phyloP scores from a whole-genome alignment of 768 basidiomycete species.

The Mycena metata region DNA sequence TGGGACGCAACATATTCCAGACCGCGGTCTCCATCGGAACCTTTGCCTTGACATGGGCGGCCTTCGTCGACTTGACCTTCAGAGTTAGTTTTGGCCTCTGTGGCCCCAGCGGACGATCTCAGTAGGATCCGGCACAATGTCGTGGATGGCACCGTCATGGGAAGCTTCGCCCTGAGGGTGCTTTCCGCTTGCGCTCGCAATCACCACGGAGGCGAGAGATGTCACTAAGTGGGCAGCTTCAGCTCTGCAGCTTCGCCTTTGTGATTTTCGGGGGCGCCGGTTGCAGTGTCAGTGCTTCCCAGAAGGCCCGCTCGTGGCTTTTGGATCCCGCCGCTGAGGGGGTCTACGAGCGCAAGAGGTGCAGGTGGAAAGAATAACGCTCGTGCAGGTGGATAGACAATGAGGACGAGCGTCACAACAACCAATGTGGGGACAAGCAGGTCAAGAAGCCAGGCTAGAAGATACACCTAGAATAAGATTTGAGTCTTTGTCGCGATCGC shows the following conservation, averaged over 20 bases:
- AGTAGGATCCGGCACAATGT: conserved; percentile 47
- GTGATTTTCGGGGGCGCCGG: conserved; percentile 52
- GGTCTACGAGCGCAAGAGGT: conserved; percentile 48
- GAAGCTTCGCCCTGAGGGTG: conserved; percentile 32
- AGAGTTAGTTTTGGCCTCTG: conserved; percentile 35
- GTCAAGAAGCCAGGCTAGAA: conserved; percentile 53
- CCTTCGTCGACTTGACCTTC: conserved; percentile 19
- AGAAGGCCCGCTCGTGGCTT: conserved; percentile 50
- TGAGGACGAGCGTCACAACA: conserved; percentile 49
- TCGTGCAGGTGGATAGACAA: conserved; percentile 53
- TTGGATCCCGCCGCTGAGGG: conserved; percentile 49
- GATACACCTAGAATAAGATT: conserved; percentile 44
- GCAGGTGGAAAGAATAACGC: conserved; percentile 53
- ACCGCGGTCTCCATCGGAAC: conserved; percentile 27
- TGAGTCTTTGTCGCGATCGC: conserved; percentile 20
- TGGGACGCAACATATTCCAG: conserved; percentile 27
- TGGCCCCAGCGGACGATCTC: conserved; percentile 41
- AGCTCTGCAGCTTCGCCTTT: conserved; percentile 55
- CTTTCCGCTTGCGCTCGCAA: conserved; percentile 48
- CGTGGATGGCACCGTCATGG: conserved; percentile 29
- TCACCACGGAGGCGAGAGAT: conserved; percentile 47
- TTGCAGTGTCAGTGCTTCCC: conserved; percentile 47
- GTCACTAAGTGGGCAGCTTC: conserved; percentile 53
- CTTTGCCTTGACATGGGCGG: conserved; percentile 19
- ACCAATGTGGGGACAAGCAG: conserved; percentile 52